Evolutionary conservation across 2,329 filamentous ascomycete genomes (phyloP), one percentile per base, ranked within the genome.

Genomic region (Xylaria sp.): DNA sequence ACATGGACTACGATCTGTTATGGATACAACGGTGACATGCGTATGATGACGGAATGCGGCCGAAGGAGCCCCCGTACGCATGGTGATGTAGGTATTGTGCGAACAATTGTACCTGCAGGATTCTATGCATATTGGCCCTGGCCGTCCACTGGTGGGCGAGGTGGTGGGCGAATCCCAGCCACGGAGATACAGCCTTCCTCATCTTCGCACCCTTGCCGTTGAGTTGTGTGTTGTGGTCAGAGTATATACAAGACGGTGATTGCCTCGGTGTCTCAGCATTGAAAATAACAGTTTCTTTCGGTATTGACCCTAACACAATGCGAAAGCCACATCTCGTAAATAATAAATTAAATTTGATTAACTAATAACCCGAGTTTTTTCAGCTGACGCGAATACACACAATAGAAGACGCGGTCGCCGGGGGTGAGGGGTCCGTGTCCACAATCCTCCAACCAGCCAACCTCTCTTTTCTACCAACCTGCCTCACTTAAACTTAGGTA

Each of bases 401-500:
- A n/a, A n/a, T 7, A 34, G 11, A 13, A 34, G 9, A 34, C 29
- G 29, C 29, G n/a, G 29, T 34, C 11, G 29, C 11, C 16, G 11
- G 11, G 29, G 16, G 29, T 13, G 29, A 34, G 29, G 29, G 29
- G 29, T 34, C 29, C 29, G 29, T 34, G 29, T 34, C 29, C 29
- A 34, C 29, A 41, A 19, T 38, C 46, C 41, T 44, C 48, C 26
- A n/a, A 39, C 45, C 39, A 44, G 40, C 56, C 57, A 56, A 50
- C 54, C 54, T 52, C 54, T 52, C 51, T 59, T 50, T 59, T 54
- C 41, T 43, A 50, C 39, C 57, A 34, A 34, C 53, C 22, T 47
- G 24, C 22, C 29, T 55, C 37, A n/a, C 38, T 9, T 19, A 17
- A 39, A 21, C 29, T n/a, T 48, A 44, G 18, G 24, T 52, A 24